Conservation (phyloP, 768 basidiomycete genomes). For the Tylopilus intermedius region DNA sequence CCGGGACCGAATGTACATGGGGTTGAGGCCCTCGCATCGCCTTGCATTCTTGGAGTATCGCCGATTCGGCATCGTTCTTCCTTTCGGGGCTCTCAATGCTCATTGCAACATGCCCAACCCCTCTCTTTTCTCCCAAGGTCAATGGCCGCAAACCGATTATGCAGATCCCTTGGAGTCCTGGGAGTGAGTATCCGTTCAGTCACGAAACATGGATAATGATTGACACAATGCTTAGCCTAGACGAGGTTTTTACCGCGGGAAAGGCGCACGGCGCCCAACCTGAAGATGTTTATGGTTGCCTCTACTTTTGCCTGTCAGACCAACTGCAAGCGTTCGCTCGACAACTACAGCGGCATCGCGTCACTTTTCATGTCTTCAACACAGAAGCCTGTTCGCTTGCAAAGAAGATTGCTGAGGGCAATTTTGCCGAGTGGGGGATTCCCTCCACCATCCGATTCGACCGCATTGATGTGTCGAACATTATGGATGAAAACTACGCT, state of each 20-base stretch:
- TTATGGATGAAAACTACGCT: constrained; percentile 39
- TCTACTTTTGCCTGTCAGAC: constrained; percentile 42
- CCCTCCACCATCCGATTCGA: constrained; percentile 34
- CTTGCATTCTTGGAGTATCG: constrained; percentile 38
- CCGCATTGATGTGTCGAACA: constrained; percentile 47
- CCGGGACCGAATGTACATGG: constrained; percentile 37
- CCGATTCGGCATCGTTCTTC: constrained; percentile 42
- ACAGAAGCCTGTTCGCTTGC: constrained; percentile 41
- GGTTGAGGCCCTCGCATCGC: constrained; percentile 42
- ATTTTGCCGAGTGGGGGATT: constrained; percentile 15
- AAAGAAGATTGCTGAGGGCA: constrained; percentile 28
- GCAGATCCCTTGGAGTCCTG: constrained; percentile 47
- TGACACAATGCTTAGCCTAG: constrained; percentile 28
- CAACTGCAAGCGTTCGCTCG: constrained; percentile 35
- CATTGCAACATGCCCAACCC: constrained; percentile 41
- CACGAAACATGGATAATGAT: background rate
- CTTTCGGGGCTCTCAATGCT: constrained; percentile 39
- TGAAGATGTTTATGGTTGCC: constrained; percentile 47
- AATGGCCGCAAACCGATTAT: constrained; percentile 39
- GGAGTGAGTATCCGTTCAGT: constrained; percentile 34
- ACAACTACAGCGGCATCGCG: constrained; percentile 31
- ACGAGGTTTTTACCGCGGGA: constrained; percentile 38
- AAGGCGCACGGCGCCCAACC: constrained; percentile 33
- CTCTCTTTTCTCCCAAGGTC: constrained; percentile 44
- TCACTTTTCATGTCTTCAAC: constrained; percentile 32